phyloP scores from a whole-genome alignment of 352 stramenopile genomes.

The Globisporangium spinosum region DNA sequence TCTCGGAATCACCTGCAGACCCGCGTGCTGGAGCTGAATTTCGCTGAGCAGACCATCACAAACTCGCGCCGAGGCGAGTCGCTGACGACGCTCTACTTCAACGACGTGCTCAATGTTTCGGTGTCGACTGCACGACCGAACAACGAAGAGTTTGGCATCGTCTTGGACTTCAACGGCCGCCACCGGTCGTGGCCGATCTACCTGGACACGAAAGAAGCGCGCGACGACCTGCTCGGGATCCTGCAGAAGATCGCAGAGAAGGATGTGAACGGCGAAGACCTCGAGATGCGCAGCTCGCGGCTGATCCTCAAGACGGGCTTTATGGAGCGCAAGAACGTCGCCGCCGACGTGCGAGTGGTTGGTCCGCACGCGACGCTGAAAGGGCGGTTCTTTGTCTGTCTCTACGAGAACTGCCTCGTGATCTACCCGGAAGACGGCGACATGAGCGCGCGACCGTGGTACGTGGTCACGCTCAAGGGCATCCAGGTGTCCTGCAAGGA shows the following conservation, averaged over 20 bases:
- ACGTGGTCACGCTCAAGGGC: slow-evolving; percentile 64
- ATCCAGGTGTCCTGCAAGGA: slow-evolving; percentile 63
- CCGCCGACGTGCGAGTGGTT: slow-evolving; percentile 26
- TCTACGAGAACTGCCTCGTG: slow-evolving; percentile 77
- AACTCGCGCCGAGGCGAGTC: slow-evolving; percentile 77
- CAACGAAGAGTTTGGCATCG: slow-evolving; percentile 61
- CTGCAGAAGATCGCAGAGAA: slow-evolving; percentile 71
- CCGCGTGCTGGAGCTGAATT: slow-evolving; percentile 82
- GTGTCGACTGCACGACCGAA: slow-evolving; percentile 33
- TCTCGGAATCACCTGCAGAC: slow-evolving; percentile 78
- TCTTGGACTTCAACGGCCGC: slow-evolving; percentile 60
- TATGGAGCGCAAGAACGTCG: slow-evolving; percentile 63
- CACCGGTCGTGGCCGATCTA: slow-evolving; percentile 79
- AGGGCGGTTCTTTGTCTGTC: slow-evolving; percentile 66
- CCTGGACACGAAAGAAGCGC: slow-evolving; percentile 62
- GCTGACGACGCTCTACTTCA: slow-evolving; percentile 73
- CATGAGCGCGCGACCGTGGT: slow-evolving; percentile 62
- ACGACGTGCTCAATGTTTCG: slow-evolving; percentile 50
- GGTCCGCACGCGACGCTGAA: slow-evolving; percentile 70
- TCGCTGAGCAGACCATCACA: slow-evolving; percentile 80
- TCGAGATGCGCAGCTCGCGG: slow-evolving; percentile 63
- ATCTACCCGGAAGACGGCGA: slow-evolving; percentile 76
- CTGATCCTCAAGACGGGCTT: slow-evolving; percentile 73
- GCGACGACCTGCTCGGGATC: slow-evolving; percentile 71
- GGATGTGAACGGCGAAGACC: slow-evolving; percentile 53